Conservation (phyloP, 495 filamentous ascomycete genomes). For the Neurospora intermedia region DNA sequence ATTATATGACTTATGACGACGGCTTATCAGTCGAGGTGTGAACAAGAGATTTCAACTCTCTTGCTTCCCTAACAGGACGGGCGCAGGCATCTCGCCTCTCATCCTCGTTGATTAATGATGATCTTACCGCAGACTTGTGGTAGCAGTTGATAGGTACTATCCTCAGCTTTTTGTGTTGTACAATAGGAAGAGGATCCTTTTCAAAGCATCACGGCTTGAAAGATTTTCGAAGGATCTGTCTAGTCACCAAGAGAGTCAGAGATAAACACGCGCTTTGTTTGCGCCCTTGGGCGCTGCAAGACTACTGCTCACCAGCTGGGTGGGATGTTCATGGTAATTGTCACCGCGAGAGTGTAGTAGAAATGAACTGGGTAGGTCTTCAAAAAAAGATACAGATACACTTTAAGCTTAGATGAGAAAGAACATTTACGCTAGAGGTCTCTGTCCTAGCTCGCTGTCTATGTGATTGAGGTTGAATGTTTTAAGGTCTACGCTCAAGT, state of each 20-base stretch:
- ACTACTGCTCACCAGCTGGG: neutral
- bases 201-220: neutral
- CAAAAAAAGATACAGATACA: neutral
- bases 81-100: neutral
- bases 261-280: neutral
- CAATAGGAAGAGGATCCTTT: neutral
- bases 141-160: neutral
- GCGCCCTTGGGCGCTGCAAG: neutral
- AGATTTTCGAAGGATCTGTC: neutral
- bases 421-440: neutral
- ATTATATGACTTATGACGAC: neutral
- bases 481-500: neutral
- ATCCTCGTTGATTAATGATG: neutral
- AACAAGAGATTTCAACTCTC: neutral
- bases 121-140: neutral
- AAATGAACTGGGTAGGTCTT: neutral
- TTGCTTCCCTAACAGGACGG: neutral
- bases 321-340: neutral
- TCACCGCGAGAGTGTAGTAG: neutral
- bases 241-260: neutral
- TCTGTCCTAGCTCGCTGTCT: neutral
- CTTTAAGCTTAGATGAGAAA: neutral
- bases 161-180: neutral
- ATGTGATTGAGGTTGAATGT: neutral
- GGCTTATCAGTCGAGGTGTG: neutral